These are phyloP conservation scores for Alnus glutinosa DNA, from an alignment of 306 rosid genomes.

Conservation along the genomic window DNA sequence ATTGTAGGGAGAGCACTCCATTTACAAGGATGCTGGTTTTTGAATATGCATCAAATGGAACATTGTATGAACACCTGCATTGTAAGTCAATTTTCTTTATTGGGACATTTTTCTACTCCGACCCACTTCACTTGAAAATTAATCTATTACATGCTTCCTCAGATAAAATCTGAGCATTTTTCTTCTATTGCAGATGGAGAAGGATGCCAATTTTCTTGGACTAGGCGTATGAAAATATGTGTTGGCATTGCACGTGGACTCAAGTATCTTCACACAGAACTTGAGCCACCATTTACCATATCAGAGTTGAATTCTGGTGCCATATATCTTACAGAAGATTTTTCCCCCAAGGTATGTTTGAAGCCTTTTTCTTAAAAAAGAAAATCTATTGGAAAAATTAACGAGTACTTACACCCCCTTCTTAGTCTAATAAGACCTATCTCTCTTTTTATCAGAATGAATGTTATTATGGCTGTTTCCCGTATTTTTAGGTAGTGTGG, in stretches of 20 bases:
- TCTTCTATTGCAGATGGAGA: slow-evolving; percentile 65
- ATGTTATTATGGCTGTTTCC: neutral
- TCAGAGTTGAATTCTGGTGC: slow-evolving; percentile 91
- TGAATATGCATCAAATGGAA: slow-evolving; percentile 95
- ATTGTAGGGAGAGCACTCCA: slow-evolving; percentile 79
- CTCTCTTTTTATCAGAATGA: neutral
- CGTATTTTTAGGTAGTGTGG: neutral
- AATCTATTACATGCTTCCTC: slow-evolving; percentile 8
- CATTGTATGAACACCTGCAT: slow-evolving; percentile 84
- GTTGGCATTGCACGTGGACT: slow-evolving; percentile 91
- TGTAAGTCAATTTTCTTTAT: slow-evolving; percentile 53
- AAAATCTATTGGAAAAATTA: neutral
- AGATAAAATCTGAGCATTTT: slow-evolving; percentile 27
- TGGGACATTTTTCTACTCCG: slow-evolving; percentile 6
- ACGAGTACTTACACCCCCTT: neutral
- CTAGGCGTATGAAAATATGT: slow-evolving; percentile 77
- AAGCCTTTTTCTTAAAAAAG: neutral
- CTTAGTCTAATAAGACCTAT: neutral
- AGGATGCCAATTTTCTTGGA: slow-evolving; percentile 90
- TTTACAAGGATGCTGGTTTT: slow-evolving; percentile 95
- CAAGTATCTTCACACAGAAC: slow-evolving; percentile 80
- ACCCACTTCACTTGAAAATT: neutral
- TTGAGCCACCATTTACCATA: slow-evolving; percentile 91
- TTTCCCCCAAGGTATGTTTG: slow-evolving; percentile 77
- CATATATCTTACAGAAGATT: slow-evolving; percentile 93